Evolutionary conservation across 1,284 basidiomycete genomes (phyloP).

Genomic region (Boletus sp.): DNA sequence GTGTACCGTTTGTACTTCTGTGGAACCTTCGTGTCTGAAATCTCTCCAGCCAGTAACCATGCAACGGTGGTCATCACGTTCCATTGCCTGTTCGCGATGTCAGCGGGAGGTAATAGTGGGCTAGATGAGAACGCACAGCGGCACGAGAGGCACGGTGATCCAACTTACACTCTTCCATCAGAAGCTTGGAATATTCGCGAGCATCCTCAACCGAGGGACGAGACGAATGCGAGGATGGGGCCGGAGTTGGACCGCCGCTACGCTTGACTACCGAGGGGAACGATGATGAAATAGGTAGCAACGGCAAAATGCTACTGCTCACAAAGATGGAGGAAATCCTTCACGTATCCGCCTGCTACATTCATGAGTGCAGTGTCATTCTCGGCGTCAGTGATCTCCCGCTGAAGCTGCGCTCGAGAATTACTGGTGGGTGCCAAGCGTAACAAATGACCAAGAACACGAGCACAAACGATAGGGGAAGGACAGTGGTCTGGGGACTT

Average conservation of each 20-base stretch:
- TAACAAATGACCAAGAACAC: not conserved
- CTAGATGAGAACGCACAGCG: not conserved
- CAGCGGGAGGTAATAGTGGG: not conserved
- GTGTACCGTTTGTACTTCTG: not conserved
- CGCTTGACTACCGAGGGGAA: not conserved
- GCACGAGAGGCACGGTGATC: not conserved
- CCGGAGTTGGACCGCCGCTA: not conserved
- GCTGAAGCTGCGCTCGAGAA: constrained; percentile 6
- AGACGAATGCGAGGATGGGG: constrained; percentile 4
- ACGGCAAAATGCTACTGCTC: not conserved
- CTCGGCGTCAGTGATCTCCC: not conserved
- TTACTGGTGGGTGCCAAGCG: not conserved
- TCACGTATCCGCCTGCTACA: not conserved
- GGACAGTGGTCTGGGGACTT: not conserved
- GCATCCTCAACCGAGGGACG: constrained; percentile 7
- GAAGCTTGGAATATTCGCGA: not conserved
- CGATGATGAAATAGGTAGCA: too few species aligned
- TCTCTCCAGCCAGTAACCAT: not conserved
- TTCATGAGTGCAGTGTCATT: not conserved
- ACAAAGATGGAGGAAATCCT: constrained; percentile 3
- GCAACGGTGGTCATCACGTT: not conserved
- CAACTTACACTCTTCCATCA: not conserved
- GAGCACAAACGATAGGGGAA: not conserved
- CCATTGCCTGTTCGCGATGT: constrained; percentile 3
- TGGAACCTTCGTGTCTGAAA: too few species aligned